These are phyloP conservation scores for Xylaria palmicola DNA, from an alignment of 495 filamentous ascomycete species.

Conservation along the genomic window DNA sequence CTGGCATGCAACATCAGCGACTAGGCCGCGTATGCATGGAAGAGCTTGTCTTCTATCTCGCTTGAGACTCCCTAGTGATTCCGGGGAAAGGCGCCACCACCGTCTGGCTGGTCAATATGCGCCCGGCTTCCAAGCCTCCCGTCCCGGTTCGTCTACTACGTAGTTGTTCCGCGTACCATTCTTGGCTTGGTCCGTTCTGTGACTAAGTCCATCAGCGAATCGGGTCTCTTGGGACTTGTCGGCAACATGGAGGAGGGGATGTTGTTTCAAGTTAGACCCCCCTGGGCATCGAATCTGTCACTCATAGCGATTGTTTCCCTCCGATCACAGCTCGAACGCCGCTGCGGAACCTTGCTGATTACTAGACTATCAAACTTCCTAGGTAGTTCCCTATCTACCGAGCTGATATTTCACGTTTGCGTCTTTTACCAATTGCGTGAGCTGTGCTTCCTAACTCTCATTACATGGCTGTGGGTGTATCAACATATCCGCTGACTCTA, in stretches of 20 bases:
- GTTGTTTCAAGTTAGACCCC: slow-evolving; percentile 5
- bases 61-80: neutral
- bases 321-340: neutral
- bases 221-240: neutral
- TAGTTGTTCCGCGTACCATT: slow-evolving; percentile 5
- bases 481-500: neutral
- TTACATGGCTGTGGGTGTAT: neutral
- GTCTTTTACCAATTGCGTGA: neutral
- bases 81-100: neutral
- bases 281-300: neutral
- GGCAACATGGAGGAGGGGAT: neutral
- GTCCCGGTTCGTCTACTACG: neutral
- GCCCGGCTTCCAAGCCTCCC: neutral
- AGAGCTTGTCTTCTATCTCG: neutral
- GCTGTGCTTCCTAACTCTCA: neutral
- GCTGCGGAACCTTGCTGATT: neutral
- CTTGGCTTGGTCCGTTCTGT: neutral
- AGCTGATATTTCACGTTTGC: no score
- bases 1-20: neutral
- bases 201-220: neutral
- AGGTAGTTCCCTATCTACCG: no score
- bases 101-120: neutral
- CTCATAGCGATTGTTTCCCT: neutral
- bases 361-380: neutral
- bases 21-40: neutral